These are phyloP conservation scores for Colletotrichum sp. DNA, from an alignment of 2,329 filamentous ascomycete genomes.

Conservation along the genomic window DNA sequence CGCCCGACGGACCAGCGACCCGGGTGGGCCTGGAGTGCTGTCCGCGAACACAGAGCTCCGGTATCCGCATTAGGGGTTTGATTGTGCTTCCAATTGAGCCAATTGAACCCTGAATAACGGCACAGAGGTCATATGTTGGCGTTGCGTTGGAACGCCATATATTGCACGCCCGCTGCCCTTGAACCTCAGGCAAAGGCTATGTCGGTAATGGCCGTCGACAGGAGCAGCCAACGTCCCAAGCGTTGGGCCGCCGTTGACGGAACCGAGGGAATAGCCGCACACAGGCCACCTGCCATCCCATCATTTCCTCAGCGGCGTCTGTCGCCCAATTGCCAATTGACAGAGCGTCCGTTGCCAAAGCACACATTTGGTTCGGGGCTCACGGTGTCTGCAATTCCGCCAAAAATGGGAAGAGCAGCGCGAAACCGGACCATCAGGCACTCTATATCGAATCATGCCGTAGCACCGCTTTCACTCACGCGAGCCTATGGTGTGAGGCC, in stretches of 20 bases:
- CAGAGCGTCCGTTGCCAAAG: not conserved
- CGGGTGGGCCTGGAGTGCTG: not conserved
- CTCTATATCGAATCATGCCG: not conserved
- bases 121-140: not conserved
- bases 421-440: not conserved
- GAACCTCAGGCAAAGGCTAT: not conserved
- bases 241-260: not conserved
- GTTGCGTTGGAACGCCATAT: not conserved
- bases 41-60: not conserved
- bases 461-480: not conserved
- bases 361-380: not conserved
- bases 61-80: constrained; percentile 3
- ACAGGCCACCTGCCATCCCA: constrained; percentile 2
- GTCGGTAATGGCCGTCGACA: not conserved
- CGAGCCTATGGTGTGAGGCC: not conserved
- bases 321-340: not conserved
- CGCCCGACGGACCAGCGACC: not conserved
- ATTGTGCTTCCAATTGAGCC: not conserved
- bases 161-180: not conserved
- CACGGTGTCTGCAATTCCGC: not conserved
- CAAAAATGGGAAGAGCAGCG: not conserved
- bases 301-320: not conserved
- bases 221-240: not conserved
- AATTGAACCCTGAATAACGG: not conserved
- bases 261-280: not conserved